Evolutionary conservation across 2,329 filamentous ascomycete genomes (phyloP).

Genomic region (Penicillium hesseltinei): DNA sequence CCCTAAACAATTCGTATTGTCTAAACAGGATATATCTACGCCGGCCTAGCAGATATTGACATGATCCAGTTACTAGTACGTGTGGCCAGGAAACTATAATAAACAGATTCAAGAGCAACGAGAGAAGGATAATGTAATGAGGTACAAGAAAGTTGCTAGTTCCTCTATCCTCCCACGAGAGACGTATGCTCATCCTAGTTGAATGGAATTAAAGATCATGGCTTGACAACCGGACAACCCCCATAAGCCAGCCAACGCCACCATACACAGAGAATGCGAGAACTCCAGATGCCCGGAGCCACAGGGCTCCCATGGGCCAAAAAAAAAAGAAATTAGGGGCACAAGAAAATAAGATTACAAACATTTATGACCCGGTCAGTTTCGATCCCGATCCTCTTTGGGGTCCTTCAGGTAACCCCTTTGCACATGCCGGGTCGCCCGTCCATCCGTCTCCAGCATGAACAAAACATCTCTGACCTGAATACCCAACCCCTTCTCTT

Average conservation of each 20-base stretch:
- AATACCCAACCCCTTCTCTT: slow-evolving; percentile 71
- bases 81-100: too few relatives aligned
- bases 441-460: slow-evolving; percentile 75
- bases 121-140: slow-evolving; percentile 2
- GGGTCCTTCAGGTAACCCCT: slow-evolving; percentile 44
- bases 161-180: not conserved
- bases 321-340: slow-evolving; percentile 13
- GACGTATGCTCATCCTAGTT: slow-evolving; percentile 7
- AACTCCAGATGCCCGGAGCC: slow-evolving; percentile 6
- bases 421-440: slow-evolving; percentile 44
- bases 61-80: not conserved
- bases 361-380: slow-evolving; percentile 21
- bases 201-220: slow-evolving; percentile 10
- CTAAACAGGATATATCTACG: not conserved
- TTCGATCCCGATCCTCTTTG: slow-evolving; percentile 43
- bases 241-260: slow-evolving; percentile 16
- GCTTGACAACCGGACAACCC: slow-evolving; percentile 2
- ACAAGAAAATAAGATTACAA: slow-evolving; percentile 24
- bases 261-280: slow-evolving; percentile 22
- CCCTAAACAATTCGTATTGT: not conserved
- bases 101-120: not conserved
- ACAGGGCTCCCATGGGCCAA: not conserved
- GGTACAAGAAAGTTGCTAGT: not conserved
- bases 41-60: not conserved
- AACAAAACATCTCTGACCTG: slow-evolving; percentile 80